Evolutionary conservation across 164 flowering plant species (phyloP), one percentile per base, ranked within the genome.

Genomic region (Kalanchoe fedtschenkoi): DNA sequence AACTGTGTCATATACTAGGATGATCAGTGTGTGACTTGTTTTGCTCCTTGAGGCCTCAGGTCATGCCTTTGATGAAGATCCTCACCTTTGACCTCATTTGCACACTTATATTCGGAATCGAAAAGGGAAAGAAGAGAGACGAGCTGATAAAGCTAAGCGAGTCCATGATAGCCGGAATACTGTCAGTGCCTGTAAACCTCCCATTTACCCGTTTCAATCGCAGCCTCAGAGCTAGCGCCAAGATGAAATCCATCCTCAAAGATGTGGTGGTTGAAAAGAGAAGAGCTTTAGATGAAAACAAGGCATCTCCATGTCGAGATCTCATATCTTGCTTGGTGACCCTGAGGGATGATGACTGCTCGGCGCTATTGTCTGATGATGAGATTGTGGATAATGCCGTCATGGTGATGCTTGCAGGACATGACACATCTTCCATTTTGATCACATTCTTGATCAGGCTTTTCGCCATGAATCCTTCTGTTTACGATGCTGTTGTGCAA

Each of bases 41-140:
- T 55, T 55, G 15, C 14, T 13, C 46, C 46, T 54, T 24, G 30
- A 4, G 32, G 8, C 1, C 28, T 55, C 32, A 81, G 89, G 89
- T 77, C 21, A 28, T 80, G 68, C 88, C 88, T 0, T 62, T 78
- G 57, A 80, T 83, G 85, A 87, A 83, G 81, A 80, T 41, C 2
- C 77, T 87, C 24, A 77, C 88, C 17, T 85, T 88, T 75, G 71
- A 85, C 80, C 77, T 83, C 54, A 81, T 83, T 0, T 77, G 79
- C 68, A 68, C 82, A 11, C 76, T 85, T 30, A 68, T 88, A 3
- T 76, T 83, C 44, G 86, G 86, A 1, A 1, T 83, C 3, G 86
- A 75, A 19, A 32, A 58, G 5, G 82, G 88, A 43, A n/a, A 69
- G 2, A 24, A 41, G 65, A 78, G 84, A 67, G 80, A 77, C 0